A percentile compares a stretch with the other conserved stretches of the same genome.
Evolutionary conservation across 371 early-diverging fungal genomes (phyloP).

Genomic region (Mortierella polycephala): DNA sequence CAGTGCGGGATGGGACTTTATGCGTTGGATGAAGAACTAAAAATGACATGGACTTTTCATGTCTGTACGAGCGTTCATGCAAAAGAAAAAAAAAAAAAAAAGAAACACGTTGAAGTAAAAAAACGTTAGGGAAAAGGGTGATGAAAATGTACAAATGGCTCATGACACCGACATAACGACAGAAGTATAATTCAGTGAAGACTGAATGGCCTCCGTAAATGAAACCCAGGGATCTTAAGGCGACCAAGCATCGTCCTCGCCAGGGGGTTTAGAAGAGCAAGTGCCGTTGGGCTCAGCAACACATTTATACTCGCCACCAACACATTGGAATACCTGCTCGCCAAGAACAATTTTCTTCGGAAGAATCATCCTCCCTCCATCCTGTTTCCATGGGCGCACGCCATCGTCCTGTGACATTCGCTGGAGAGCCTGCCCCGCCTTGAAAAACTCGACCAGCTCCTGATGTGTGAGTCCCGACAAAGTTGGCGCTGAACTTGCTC

Average conservation of each 20-base stretch:
- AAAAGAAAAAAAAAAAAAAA: too few relatives aligned
- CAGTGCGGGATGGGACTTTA: too few relatives aligned
- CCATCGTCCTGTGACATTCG: constrained; percentile 69
- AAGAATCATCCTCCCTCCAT: constrained; percentile 43
- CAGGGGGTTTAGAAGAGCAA: constrained; percentile 34
- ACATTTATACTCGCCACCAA: constrained; percentile 52
- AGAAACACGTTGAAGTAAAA: too few relatives aligned
- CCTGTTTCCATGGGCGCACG: constrained; percentile 57
- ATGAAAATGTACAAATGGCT: too few relatives aligned
- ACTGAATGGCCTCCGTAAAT: too few relatives aligned
- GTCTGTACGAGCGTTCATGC: too few relatives aligned
- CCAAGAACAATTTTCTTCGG: constrained; percentile 53
- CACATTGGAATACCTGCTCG: constrained; percentile 51
- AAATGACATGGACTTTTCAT: too few relatives aligned
- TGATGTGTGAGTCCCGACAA: constrained; percentile 36
- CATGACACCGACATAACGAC: too few relatives aligned
- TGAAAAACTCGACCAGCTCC: constrained; percentile 65
- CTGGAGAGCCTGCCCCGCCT: constrained; percentile 64
- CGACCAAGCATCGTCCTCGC: constrained; percentile 49
- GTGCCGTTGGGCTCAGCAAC: constrained; percentile 44
- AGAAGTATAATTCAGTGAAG: too few relatives aligned
- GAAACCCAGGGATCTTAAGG: neutral
- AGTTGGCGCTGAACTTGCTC: constrained; percentile 10
- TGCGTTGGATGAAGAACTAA: too few relatives aligned
- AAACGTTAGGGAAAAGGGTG: too few relatives aligned